A percentile compares a stretch with the other conserved stretches of the same genome.
These are phyloP conservation scores for Lepiota brunneoincarnata DNA, from an alignment of 768 basidiomycete genomes.

Conservation along the genomic window DNA sequence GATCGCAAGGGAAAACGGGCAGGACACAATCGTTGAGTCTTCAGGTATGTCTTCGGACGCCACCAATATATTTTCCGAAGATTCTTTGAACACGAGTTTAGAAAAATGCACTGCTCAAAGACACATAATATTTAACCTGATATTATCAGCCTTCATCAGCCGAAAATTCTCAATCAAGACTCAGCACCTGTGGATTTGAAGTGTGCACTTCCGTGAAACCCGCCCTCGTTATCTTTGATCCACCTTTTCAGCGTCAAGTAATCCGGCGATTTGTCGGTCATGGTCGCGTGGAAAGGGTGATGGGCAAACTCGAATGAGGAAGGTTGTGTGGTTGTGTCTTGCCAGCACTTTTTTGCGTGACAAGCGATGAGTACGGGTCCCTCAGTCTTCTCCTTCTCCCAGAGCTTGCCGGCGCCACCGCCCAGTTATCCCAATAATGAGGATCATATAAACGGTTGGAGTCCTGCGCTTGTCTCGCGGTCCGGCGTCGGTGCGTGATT, in stretches of 20 bases:
- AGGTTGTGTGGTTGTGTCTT: neutral
- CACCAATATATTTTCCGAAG: slow-evolving; percentile 47
- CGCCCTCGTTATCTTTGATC: neutral
- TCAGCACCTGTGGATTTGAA: slow-evolving; percentile 7
- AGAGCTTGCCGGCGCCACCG: too few species aligned
- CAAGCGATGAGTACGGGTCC: too few species aligned
- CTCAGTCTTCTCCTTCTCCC: too few species aligned
- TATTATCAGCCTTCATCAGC: neutral
- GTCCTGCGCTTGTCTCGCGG: too few species aligned
- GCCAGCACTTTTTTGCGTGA: too few species aligned
- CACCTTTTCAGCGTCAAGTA: slow-evolving; percentile 2
- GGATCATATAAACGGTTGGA: too few species aligned
- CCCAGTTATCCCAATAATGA: too few species aligned
- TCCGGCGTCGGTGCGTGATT: too few species aligned
- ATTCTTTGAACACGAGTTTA: slow-evolving; percentile 20
- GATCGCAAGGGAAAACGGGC: slow-evolving; percentile 65
- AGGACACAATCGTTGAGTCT: slow-evolving; percentile 59
- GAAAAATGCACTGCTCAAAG: slow-evolving; percentile 2
- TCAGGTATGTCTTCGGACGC: slow-evolving; percentile 44
- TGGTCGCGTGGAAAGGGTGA: neutral
- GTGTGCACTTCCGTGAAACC: neutral
- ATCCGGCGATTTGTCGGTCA: neutral
- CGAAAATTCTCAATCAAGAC: neutral
- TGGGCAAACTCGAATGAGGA: neutral
- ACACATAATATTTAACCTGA: slow-evolving; percentile 2